Percentiles rank a stretch among this genome's conserved stretches.
These are phyloP conservation scores for Pugionium dolabratum DNA, from an alignment of 345 rosid genomes.

Conservation along the genomic window DNA sequence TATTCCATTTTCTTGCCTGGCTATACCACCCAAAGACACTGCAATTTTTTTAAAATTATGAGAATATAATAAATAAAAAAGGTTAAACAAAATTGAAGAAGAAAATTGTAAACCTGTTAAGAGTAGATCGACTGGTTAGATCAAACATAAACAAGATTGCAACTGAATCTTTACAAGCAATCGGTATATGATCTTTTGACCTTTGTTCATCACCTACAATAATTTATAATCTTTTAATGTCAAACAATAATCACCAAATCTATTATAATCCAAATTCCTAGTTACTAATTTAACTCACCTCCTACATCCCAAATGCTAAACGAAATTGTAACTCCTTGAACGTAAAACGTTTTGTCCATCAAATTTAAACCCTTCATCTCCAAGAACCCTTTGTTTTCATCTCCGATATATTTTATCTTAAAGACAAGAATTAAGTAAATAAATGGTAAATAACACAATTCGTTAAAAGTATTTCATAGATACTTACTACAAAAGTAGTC, in stretches of 20 bases:
- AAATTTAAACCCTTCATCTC: slow-evolving; percentile 84
- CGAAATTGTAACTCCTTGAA: slow-evolving; percentile 81
- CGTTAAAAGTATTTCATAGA: too few relatives aligned
- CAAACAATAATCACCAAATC: slow-evolving; percentile 8
- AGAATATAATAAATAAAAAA: too few relatives aligned
- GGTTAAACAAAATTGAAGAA: not conserved
- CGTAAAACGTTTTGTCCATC: slow-evolving; percentile 77
- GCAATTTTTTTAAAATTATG: too few relatives aligned
- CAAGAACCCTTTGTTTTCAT: slow-evolving; percentile 66
- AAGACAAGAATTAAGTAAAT: not conserved
- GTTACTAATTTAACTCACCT: too few relatives aligned
- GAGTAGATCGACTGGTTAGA: slow-evolving; percentile 93
- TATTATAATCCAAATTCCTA: too few relatives aligned
- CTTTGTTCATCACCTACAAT: slow-evolving; percentile 49
- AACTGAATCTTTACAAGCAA: slow-evolving; percentile 96
- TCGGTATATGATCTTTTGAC: slow-evolving; percentile 75
- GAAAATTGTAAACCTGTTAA: slow-evolving; percentile 62
- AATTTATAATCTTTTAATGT: not conserved
- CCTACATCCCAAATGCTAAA: slow-evolving; percentile 96
- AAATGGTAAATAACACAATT: too few relatives aligned
- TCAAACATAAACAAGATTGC: slow-evolving; percentile 98
- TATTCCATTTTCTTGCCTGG: slow-evolving; percentile 95
- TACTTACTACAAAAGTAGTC: slow-evolving; percentile 79
- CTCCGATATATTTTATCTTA: slow-evolving; percentile 82
- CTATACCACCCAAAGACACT: slow-evolving; percentile 83